Evolutionary conservation across 768 basidiomycete species (phyloP).

Genomic region (Auricularia heimuer): DNA sequence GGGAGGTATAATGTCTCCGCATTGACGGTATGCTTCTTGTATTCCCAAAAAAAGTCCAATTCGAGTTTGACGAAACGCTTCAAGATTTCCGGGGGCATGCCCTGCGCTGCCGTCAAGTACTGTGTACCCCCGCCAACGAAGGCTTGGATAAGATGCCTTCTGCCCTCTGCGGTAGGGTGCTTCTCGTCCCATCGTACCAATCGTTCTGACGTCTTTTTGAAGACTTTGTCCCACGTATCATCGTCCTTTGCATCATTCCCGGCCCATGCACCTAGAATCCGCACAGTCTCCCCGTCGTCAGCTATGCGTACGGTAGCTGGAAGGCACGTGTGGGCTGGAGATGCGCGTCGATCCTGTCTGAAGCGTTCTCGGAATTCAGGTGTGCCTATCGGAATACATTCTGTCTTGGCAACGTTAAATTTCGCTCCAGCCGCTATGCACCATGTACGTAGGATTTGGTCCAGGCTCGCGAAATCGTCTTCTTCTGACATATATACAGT

Average conservation of each 20-base stretch:
- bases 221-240: slow-evolving; percentile 1
- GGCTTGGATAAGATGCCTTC: not conserved
- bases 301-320: not conserved
- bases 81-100: not conserved
- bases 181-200: too few species aligned
- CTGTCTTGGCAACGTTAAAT: slow-evolving; percentile 34
- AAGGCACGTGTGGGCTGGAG: not conserved
- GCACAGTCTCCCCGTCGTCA: not conserved
- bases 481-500: slow-evolving; percentile 4
- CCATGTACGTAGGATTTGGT: slow-evolving; percentile 26
- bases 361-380: slow-evolving; percentile 10
- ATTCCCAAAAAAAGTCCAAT: not conserved
- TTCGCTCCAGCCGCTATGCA: slow-evolving; percentile 30
- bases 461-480: slow-evolving; percentile 19
- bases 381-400: slow-evolving; percentile 26
- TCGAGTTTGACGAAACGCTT: not conserved
- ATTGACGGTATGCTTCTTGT: not conserved
- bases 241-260: not conserved
- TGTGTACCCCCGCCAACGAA: not conserved
- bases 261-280: slow-evolving; percentile 24
- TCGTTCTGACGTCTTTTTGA: too few species aligned
- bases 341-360: not conserved
- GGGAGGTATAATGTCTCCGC: not conserved
- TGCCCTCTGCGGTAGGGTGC: not conserved
- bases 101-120: not conserved